Conservation (phyloP, 192 early-diverging fungal species). For the Chytriomyces sp. region DNA sequence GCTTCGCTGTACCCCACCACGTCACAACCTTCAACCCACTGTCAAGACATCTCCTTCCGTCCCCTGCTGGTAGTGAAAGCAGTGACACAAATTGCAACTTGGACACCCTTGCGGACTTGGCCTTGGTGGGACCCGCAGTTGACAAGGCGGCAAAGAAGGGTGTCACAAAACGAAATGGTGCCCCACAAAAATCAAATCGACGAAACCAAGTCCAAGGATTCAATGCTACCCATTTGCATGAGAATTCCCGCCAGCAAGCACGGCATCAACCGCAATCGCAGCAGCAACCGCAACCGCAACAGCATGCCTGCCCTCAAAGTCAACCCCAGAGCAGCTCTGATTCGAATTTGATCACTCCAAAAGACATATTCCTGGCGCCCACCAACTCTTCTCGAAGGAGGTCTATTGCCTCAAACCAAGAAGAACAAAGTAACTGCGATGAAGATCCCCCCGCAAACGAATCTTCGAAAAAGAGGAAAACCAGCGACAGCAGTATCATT, state of each 20-base stretch:
- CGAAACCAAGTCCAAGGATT: background rate
- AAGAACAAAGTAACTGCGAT: background rate
- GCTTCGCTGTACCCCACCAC: no score
- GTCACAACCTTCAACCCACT: background rate
- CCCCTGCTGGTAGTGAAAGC: background rate
- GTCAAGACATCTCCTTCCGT: background rate
- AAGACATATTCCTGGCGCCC: background rate
- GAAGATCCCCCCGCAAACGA: background rate
- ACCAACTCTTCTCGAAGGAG: background rate
- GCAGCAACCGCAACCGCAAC: background rate
- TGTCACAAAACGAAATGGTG: background rate
- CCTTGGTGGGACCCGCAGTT: background rate
- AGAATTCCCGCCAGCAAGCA: background rate
- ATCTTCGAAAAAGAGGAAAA: background rate
- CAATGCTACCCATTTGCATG: background rate
- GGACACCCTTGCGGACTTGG: background rate
- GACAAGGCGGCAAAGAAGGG: background rate
- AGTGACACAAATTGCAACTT: background rate
- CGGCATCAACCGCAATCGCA: background rate
- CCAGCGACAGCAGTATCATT: background rate
- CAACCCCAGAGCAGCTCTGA: background rate
- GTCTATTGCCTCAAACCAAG: background rate
- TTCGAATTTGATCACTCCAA: no score
- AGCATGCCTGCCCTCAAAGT: background rate
- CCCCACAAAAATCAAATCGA: background rate